Conservation (phyloP, 768 basidiomycete species). For the Phylloporus sp. region DNA sequence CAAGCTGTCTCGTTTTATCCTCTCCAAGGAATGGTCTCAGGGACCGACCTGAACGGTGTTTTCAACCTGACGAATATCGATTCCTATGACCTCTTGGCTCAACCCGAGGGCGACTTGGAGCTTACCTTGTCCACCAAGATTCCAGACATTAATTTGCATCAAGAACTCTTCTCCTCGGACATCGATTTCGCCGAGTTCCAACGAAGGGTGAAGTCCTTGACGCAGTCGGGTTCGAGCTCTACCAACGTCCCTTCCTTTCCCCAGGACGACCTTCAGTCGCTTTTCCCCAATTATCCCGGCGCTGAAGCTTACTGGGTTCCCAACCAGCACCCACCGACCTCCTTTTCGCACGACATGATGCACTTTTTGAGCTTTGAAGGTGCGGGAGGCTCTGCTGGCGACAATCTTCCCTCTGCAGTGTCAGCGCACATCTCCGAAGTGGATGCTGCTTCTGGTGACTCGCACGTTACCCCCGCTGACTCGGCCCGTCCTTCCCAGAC, state of each 20-base stretch:
- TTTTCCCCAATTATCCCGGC: conserved; percentile 21
- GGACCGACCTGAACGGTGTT: conserved; percentile 30
- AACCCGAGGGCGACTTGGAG: conserved; percentile 37
- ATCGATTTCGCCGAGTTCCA: conserved; percentile 18
- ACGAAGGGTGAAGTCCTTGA: conserved; percentile 2
- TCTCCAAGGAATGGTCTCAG: conserved; percentile 29
- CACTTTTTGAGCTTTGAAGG: conserved; percentile 37
- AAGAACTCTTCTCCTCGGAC: conserved; percentile 20
- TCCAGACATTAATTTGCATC: conserved; percentile 5
- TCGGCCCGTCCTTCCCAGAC: conserved; percentile 17
- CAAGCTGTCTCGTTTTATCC: conserved; percentile 15
- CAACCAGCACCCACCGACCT: conserved; percentile 18
- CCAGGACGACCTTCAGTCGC: conserved; percentile 16
- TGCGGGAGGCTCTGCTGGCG: conserved; percentile 8
- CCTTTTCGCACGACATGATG: conserved; percentile 31
- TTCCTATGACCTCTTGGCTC: conserved; percentile 25
- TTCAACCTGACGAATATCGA: conserved; percentile 36
- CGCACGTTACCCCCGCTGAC: conserved; percentile 53
- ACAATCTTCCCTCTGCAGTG: conserved; percentile 3
- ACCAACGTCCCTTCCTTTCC: conserved; percentile 1
- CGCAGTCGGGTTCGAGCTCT: conserved; percentile 1
- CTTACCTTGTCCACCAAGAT: conserved; percentile 21
- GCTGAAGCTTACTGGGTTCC: conserved; percentile 9
- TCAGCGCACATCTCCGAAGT: conserved; percentile 26
- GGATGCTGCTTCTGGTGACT: conserved; percentile 7